Percentiles rank a stretch among this genome's conserved stretches.
Evolutionary conservation across 306 rosid species (phyloP).

Genomic region (Vigna angularis): DNA sequence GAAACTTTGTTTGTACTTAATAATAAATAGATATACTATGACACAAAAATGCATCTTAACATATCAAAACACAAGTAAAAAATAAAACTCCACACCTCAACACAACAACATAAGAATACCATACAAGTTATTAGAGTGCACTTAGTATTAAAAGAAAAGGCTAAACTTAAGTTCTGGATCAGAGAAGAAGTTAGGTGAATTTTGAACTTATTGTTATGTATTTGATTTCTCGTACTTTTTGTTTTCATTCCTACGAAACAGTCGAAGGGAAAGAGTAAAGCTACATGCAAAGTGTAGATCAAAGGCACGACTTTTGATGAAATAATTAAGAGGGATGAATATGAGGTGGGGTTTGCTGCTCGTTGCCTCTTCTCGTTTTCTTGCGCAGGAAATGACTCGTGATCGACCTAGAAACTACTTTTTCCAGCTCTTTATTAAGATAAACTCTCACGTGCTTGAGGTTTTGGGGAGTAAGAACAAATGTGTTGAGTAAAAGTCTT

Average conservation of each 20-base stretch:
- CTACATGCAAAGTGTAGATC: background rate
- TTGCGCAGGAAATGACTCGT: constrained; percentile 42
- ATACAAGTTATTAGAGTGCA: no score
- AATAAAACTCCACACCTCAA: no score
- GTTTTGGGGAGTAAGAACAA: background rate
- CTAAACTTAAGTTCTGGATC: no score
- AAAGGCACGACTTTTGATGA: constrained; percentile 31
- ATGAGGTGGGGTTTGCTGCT: constrained; percentile 36
- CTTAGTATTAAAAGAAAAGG: no score
- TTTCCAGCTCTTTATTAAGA: background rate
- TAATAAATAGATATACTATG: no score
- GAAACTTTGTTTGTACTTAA: no score
- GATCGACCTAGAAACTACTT: constrained; percentile 34
- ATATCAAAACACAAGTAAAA: no score
- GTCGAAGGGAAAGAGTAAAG: background rate
- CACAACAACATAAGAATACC: no score
- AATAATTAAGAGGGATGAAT: constrained; percentile 13
- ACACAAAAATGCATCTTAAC: no score
- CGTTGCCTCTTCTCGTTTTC: constrained; percentile 17
- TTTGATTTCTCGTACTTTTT: no score
- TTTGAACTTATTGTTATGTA: no score
- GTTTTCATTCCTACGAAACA: background rate
- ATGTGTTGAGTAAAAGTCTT: background rate
- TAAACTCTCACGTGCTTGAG: background rate
- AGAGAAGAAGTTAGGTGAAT: no score